Base-by-base conservation (phyloP, 352 stramenopile genomes). In the Globisporangium cederbergense region DNA sequence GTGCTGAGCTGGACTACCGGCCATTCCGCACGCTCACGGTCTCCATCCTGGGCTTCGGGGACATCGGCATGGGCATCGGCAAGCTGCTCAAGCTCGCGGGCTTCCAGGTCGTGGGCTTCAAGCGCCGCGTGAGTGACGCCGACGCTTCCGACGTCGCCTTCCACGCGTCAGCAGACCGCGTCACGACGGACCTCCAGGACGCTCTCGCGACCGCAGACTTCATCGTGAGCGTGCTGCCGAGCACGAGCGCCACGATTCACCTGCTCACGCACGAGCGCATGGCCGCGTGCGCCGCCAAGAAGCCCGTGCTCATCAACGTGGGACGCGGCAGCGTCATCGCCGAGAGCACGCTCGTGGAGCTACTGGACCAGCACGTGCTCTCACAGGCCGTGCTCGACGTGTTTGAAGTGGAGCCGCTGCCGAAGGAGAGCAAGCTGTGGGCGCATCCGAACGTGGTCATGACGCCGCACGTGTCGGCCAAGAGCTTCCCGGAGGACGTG, bases 241-340 rank as follows among this genome's bases (percentile, higher is more conserved):
- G 84, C 58, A 97, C 90, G 11, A 46, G 60, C 0, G 69, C 74
- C 34, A 97, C 90, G 62, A 77, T 77, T 54, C 77, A 84, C 57
- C 60, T 96, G 20, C 71, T 97, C 30, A 81, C 64, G 9, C 71
- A 80, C 22, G 52, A 66, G 43, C 74, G 77, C 20, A 68, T 97
- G 3, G 36, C 52, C 10, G 36, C 72, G 34, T 91, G 81, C 38
- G 61, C 61, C 0, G 51, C 72, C n/a, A 82, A 88, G 73, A 73
- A 88, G 66, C 85, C 86, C n/a, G 79, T 93, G 46, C 83, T 97
- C 64, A 81, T 97, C 68, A 97, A 97, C 72, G 86, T 95, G 22
- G 90, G 90, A 13, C 81, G 90, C 34, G 90, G 90, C 22, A 88
- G 95, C 60, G 70, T 97, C 53, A 82, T 96, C 55, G 45, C 62